Conservation (phyloP, 192 early-diverging fungal species). For the Spizellomyces sp. region DNA sequence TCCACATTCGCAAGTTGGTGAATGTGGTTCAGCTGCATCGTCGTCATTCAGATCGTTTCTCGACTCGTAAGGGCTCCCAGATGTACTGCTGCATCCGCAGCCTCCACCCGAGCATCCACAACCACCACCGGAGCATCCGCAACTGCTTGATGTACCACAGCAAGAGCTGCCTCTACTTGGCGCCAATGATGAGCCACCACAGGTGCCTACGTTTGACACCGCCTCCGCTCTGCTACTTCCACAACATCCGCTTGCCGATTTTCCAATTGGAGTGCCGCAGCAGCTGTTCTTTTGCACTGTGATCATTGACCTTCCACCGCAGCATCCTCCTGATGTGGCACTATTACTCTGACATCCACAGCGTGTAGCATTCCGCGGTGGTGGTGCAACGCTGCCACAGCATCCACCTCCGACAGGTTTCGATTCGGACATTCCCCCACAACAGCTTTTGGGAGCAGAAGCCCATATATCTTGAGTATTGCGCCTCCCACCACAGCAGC, state of each 20-base stretch:
- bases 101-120: not conserved
- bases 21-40: too few species aligned
- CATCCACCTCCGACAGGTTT: not conserved
- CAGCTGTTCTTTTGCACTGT: not conserved
- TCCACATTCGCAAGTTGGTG: slow-evolving; percentile 9
- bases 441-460: not conserved
- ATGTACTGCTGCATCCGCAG: not conserved
- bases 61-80: not conserved
- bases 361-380: too few species aligned
- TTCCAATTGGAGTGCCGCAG: not conserved
- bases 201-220: not conserved
- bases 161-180: not conserved
- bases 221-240: not conserved
- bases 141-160: not conserved
- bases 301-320: not conserved
- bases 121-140: not conserved
- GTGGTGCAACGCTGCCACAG: slow-evolving; percentile 2
- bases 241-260: too few species aligned
- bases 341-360: too few species aligned
- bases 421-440: not conserved
- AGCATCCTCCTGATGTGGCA: too few species aligned
- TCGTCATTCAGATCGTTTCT: too few species aligned
- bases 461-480: not conserved
- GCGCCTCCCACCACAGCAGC: not conserved
- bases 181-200: not conserved